Evolutionary conservation across 768 basidiomycete genomes (phyloP), one percentile per base, ranked within the genome.

Genomic region (Auricularia heimuer): DNA sequence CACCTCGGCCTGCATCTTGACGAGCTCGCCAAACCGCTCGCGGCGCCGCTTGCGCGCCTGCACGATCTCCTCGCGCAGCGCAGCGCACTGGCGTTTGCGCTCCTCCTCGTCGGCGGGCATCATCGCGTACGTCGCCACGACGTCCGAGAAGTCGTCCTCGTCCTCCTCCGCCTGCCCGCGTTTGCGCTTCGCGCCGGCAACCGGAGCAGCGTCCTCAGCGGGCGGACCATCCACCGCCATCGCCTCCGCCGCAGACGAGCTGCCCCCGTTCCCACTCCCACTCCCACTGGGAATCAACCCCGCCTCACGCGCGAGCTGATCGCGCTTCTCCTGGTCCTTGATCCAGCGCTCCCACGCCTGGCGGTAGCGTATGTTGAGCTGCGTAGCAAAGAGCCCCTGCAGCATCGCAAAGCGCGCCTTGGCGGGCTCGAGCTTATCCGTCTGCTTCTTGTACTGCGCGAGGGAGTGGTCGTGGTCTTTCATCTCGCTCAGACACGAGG

Each of bases 261-360:
- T 29, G 29, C 29, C 29, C 29, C 29, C 29, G 29, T 29, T 29
- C 29, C 29, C 29, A 75, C 18, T 79, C 81, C 60, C 81, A 75
- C 12, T 64, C 68, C 7, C 75, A 74, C 64, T 87, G 75, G 62
- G 83, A 78, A 4, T 89, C 89, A 62, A 81, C 81, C 0, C 82
- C 1, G 79, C 83, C 47, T 84, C 84, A 61, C 87, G 82, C 68
- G 92, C 85, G 1, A 75, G 74, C 66, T 79, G 83, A 76, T 96
- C 93, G 34, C 94, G 82, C 39, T 77, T 78, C 71, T 92, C 89
- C 76, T 98, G 92, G 65, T 89, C 89, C 68, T 86, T 86, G 24
- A 90, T 77, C 94, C 96, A 98, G 70, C 90, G 91, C 73, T 96
- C 92, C 88, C 90, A 98, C 2, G 94, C 96, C 33, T 89, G 71